These are phyloP conservation scores for Talaromyces sp. DNA, from an alignment of 2,329 filamentous ascomycete genomes.

Conservation along the genomic window DNA sequence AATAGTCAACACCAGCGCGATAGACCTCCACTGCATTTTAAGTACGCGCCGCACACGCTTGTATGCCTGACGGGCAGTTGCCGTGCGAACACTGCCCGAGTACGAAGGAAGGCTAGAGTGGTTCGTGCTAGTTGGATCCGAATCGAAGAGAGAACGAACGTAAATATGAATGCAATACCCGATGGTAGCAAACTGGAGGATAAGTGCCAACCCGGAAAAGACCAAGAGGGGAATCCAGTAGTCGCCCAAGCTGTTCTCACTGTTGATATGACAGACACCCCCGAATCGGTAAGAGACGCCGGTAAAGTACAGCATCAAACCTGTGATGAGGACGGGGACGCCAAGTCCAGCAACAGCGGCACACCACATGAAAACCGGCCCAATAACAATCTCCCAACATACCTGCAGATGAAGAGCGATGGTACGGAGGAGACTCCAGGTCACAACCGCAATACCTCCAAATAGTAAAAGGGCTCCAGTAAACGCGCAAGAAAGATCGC, in stretches of 20 bases:
- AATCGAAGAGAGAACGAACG: slow-evolving; percentile 73
- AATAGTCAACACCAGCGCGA: slow-evolving; percentile 84
- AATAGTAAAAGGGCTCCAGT: slow-evolving; percentile 82
- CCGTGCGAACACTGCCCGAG: slow-evolving; percentile 67
- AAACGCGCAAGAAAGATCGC: slow-evolving; percentile 74
- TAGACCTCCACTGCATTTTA: slow-evolving; percentile 89
- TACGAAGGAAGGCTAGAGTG: slow-evolving; percentile 70
- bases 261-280: slow-evolving; percentile 88
- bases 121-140: slow-evolving; percentile 59
- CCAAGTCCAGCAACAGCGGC: slow-evolving; percentile 79
- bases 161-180: slow-evolving; percentile 94
- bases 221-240: slow-evolving; percentile 87
- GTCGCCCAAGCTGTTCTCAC: slow-evolving; percentile 71
- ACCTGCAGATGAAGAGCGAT: slow-evolving; percentile 94
- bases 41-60: slow-evolving; percentile 80
- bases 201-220: slow-evolving; percentile 68
- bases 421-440: slow-evolving; percentile 88
- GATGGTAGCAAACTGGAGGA: slow-evolving; percentile 81
- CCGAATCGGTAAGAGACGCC: slow-evolving; percentile 95
- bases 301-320: slow-evolving; percentile 73
- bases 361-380: slow-evolving; percentile 81
- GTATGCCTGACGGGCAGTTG: slow-evolving; percentile 82
- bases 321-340: slow-evolving; percentile 69
- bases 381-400: slow-evolving; percentile 91
- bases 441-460: slow-evolving; percentile 75